Conservation (phyloP, 1,284 basidiomycete genomes). For the Austroboletus niveus region DNA sequence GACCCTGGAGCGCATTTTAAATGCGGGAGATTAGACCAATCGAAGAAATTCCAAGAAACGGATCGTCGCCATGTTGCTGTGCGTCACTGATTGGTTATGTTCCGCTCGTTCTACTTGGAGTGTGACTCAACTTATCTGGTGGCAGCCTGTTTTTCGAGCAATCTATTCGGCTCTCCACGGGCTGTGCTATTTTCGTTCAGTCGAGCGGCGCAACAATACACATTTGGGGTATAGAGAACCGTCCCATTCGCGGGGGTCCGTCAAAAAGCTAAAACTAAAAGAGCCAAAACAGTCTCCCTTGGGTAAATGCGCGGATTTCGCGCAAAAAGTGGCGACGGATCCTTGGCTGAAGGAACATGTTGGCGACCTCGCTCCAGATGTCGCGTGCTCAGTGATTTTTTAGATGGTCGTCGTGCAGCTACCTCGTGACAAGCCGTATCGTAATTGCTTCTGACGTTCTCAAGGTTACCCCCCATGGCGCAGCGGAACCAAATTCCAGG, state of each 20-base stretch:
- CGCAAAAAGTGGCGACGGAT: slow-evolving; percentile 19
- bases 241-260: slow-evolving; percentile 18
- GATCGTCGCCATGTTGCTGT: slow-evolving; percentile 26
- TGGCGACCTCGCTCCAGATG: slow-evolving; percentile 9
- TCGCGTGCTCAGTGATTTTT: slow-evolving; percentile 13
- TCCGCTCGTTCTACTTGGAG: slow-evolving; percentile 18
- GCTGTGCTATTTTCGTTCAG: slow-evolving; percentile 27
- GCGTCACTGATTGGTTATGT: slow-evolving; percentile 26
- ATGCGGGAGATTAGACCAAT: slow-evolving; percentile 4
- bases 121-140: slow-evolving; percentile 20
- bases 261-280: slow-evolving; percentile 36
- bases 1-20: slow-evolving; percentile 25
- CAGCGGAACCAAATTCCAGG: slow-evolving; percentile 15
- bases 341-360: not conserved
- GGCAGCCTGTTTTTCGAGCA: slow-evolving; percentile 26
- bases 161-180: slow-evolving; percentile 33
- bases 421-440: slow-evolving; percentile 4
- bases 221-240: slow-evolving; percentile 19
- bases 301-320: slow-evolving; percentile 15
- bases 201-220: slow-evolving; percentile 13
- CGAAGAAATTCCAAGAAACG: slow-evolving; percentile 17
- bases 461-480: not conserved
- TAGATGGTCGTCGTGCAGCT: slow-evolving; percentile 14
- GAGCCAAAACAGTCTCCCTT: slow-evolving; percentile 33
- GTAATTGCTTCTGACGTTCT: slow-evolving; percentile 2